Conservation (phyloP, 345 rosid species). For the Cardamine resedifolia region DNA sequence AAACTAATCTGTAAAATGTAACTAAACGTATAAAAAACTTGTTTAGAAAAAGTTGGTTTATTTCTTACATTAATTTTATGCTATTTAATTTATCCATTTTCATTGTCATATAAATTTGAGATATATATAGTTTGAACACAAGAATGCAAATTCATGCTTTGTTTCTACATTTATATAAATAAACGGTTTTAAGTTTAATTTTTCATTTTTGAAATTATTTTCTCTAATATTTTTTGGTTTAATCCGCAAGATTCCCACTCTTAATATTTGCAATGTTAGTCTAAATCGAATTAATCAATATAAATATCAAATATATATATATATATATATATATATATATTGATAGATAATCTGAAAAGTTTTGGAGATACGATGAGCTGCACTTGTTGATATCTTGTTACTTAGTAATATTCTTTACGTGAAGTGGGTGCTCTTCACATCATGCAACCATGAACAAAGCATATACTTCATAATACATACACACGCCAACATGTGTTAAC, state of each 20-base stretch:
- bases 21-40: not conserved
- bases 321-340: too few relatives aligned
- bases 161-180: not conserved
- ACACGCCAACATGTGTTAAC: constrained; percentile 29
- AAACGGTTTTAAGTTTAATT: not conserved
- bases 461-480: constrained; percentile 28
- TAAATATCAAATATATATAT: not conserved
- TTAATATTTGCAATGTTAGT: not conserved
- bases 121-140: not conserved
- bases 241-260: not conserved
- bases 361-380: constrained; percentile 35
- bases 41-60: not conserved
- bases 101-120: not conserved
- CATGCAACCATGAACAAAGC: constrained; percentile 31
- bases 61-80: not conserved
- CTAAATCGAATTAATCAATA: not conserved
- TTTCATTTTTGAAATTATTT: not conserved
- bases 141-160: not conserved
- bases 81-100: not conserved
- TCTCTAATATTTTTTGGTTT: not conserved
- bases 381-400: constrained; percentile 33
- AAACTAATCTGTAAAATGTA: not conserved
- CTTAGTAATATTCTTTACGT: constrained; percentile 36
- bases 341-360: constrained; percentile 13
- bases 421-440: constrained; percentile 42